These are phyloP conservation scores for Inga laurina DNA, from an alignment of 306 rosid species.

Conservation along the genomic window DNA sequence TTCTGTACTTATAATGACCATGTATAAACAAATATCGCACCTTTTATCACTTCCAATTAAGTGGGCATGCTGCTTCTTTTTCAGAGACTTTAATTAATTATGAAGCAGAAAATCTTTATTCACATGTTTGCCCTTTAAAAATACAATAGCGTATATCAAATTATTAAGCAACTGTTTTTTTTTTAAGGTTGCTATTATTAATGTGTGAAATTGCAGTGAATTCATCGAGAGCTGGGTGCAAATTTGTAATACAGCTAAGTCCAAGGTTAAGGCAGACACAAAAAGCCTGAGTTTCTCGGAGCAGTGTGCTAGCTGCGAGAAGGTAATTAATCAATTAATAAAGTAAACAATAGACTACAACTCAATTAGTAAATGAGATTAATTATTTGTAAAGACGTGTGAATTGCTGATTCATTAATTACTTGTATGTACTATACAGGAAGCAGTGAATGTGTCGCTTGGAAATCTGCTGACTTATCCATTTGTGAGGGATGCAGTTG, in stretches of 20 bases:
- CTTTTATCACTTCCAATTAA: conserved; percentile 33
- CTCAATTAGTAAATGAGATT: not conserved
- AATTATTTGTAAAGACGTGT: not conserved
- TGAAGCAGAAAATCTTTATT: conserved; percentile 11
- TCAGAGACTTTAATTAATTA: conserved; percentile 5
- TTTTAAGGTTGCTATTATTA: not conserved
- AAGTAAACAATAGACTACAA: not conserved
- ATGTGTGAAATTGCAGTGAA: conserved; percentile 51
- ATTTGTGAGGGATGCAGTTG: conserved; percentile 66
- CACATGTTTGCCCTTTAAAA: not conserved
- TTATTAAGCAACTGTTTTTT: not conserved
- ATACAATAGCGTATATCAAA: not conserved
- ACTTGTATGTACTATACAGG: conserved; percentile 48
- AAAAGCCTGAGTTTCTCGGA: conserved; percentile 52
- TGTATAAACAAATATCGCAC: not conserved
- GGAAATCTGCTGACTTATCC: conserved; percentile 84
- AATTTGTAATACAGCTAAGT: conserved; percentile 72
- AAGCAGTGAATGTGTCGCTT: conserved; percentile 94
- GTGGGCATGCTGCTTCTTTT: conserved; percentile 10
- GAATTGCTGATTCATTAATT: not conserved
- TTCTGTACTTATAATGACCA: conserved; percentile 9
- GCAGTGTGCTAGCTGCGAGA: conserved; percentile 82
- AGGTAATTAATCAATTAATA: conserved; percentile 45
- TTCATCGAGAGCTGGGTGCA: conserved; percentile 94
- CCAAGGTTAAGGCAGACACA: conserved; percentile 50